Evolutionary conservation across 2,329 filamentous ascomycete genomes (phyloP).

Genomic region (Blastomyces percursus): DNA sequence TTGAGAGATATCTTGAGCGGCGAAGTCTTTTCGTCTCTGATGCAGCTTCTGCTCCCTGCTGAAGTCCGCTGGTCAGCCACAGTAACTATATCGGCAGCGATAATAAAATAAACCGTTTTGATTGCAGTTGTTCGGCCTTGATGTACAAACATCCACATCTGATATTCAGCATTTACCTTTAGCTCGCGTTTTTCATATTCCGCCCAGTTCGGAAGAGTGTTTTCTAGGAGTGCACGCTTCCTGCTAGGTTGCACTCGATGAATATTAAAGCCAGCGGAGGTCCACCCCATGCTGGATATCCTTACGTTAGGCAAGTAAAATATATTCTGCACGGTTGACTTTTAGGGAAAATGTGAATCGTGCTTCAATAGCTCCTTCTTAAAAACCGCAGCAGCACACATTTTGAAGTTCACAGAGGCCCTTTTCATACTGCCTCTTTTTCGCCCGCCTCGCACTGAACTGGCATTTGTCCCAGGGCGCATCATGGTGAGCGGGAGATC

Average conservation of each 20-base stretch:
- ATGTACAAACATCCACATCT: not conserved
- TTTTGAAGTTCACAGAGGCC: not conserved
- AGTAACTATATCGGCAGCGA: not conserved
- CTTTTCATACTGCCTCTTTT: not conserved
- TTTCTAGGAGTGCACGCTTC: not conserved
- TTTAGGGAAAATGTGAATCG: not conserved
- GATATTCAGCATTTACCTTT: not conserved
- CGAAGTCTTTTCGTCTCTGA: not conserved
- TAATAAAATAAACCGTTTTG: not conserved
- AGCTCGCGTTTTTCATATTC: not conserved
- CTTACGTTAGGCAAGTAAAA: not conserved
- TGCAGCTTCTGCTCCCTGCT: not conserved
- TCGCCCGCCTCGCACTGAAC: not conserved
- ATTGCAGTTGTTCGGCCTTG: not conserved
- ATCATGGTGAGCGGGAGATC: not conserved
- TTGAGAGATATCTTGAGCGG: not conserved
- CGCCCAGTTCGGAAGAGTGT: not conserved
- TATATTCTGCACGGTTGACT: not conserved
- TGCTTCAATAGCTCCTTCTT: not conserved
- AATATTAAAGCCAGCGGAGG: not conserved
- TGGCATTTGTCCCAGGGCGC: not conserved
- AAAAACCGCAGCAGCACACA: not conserved
- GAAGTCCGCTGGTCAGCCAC: not conserved
- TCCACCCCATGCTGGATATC: not conserved
- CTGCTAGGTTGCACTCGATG: not conserved